Conservation (phyloP, 2,329 filamentous ascomycete species). For the Periconia sp. region DNA sequence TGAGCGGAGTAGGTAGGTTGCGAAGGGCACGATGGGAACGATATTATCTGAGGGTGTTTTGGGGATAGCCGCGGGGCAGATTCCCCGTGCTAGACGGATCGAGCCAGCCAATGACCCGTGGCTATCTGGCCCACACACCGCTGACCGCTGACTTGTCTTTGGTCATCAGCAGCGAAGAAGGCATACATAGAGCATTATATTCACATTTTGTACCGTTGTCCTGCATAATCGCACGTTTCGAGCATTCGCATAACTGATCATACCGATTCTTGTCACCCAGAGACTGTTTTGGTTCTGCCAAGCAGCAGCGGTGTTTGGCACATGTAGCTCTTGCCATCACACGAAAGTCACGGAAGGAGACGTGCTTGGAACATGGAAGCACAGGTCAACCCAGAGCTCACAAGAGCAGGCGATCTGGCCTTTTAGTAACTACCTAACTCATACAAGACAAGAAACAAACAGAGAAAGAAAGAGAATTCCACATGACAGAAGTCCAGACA, state of each 20-base stretch:
- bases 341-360: not conserved
- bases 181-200: no score
- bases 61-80: slow-evolving; percentile 10
- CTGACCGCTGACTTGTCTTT: not conserved
- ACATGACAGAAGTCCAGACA: slow-evolving; percentile 9
- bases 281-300: no score
- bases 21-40: slow-evolving; percentile 1
- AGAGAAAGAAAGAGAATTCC: slow-evolving; percentile 12
- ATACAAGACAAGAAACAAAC: slow-evolving; percentile 32
- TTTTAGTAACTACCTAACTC: slow-evolving; percentile 33
- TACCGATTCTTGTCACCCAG: no score
- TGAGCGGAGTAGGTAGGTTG: not conserved
- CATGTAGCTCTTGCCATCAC: not conserved
- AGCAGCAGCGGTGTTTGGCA: no score
- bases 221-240: no score
- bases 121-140: not conserved
- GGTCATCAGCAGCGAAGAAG: no score
- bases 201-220: no score
- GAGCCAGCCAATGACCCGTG: not conserved
- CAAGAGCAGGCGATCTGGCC: slow-evolving; percentile 18
- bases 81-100: not conserved
- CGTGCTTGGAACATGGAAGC: not conserved
- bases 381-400: not conserved
- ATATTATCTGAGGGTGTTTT: slow-evolving; percentile 26
- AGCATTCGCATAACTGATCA: no score